Conservation (phyloP, 257 asterid species). For the Rubia yunnanensis region DNA sequence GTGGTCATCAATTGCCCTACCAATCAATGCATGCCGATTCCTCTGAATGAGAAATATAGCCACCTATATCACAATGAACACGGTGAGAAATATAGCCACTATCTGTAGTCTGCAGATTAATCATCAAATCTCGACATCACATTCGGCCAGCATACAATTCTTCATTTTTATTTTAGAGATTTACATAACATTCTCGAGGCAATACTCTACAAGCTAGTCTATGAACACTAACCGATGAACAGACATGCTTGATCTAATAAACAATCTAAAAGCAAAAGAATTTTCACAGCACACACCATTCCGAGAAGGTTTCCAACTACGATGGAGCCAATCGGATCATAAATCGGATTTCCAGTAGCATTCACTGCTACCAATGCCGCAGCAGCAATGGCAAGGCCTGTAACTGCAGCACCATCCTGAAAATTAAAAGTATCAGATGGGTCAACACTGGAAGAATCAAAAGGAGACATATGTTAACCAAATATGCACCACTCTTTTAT, state of each 20-base stretch:
- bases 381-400: slow-evolving; percentile 91
- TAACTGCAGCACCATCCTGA: slow-evolving; percentile 99
- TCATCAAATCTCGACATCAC: background rate
- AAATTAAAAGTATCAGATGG: slow-evolving; percentile 10
- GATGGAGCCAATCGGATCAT: slow-evolving; percentile 95
- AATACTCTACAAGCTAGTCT: background rate
- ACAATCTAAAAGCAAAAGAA: slow-evolving; percentile 5
- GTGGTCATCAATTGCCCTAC: slow-evolving; percentile 88
- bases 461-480: background rate
- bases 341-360: slow-evolving; percentile 84
- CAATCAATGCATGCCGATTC: slow-evolving; percentile 95
- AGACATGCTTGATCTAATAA: background rate
- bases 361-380: slow-evolving; percentile 95
- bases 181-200: background rate
- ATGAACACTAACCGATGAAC: background rate
- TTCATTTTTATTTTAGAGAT: background rate
- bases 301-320: slow-evolving; percentile 92
- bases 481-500: background rate
- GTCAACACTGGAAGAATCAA: background rate
- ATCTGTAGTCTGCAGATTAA: background rate
- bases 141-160: background rate
- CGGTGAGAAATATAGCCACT: background rate
- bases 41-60: slow-evolving; percentile 95
- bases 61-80: slow-evolving; percentile 32
- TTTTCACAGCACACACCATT: slow-evolving; percentile 47